Percentiles rank a stretch among this genome's conserved stretches.
Evolutionary conservation across 345 rosid species (phyloP).

Genomic region (Bruguiera parviflora): DNA sequence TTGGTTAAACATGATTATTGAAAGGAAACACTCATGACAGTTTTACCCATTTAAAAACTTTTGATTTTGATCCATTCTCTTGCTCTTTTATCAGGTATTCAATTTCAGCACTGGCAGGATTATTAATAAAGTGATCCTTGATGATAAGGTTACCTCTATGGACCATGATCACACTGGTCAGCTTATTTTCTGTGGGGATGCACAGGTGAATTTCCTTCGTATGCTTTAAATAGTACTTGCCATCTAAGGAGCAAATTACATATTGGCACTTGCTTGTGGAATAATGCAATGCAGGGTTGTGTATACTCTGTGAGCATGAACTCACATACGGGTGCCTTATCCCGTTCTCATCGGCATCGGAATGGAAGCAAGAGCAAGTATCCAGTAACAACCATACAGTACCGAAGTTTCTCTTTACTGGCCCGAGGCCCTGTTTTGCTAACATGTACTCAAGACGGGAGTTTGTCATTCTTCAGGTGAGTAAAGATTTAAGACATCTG

Average conservation of each 20-base stretch:
- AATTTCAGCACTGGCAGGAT: conserved; percentile 98
- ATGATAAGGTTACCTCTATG: conserved; percentile 78
- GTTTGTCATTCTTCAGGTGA: conserved; percentile 85
- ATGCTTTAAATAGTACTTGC: background rate
- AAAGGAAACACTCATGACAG: background rate
- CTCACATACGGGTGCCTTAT: conserved; percentile 70
- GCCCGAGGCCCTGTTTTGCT: conserved; percentile 89
- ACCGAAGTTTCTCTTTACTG: conserved; percentile 86
- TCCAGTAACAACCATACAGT: conserved; percentile 80
- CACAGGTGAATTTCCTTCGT: conserved; percentile 44
- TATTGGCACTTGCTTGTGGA: conserved; percentile 10
- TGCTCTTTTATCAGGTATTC: conserved; percentile 54
- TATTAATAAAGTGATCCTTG: conserved; percentile 52
- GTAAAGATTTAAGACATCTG: conserved; percentile 6
- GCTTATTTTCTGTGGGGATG: conserved; percentile 91
- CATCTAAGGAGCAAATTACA: background rate
- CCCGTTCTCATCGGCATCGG: conserved; percentile 74
- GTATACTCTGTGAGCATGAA: conserved; percentile 75
- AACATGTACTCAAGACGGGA: conserved; percentile 87
- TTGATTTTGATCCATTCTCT: background rate
- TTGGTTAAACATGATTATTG: too few species aligned
- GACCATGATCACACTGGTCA: conserved; percentile 99
- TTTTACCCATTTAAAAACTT: background rate
- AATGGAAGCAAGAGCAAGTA: conserved; percentile 61
- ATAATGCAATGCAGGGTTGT: conserved; percentile 55